Base-by-base conservation (phyloP, 352 stramenopile genomes). In the Globisporangium paddicum region DNA sequence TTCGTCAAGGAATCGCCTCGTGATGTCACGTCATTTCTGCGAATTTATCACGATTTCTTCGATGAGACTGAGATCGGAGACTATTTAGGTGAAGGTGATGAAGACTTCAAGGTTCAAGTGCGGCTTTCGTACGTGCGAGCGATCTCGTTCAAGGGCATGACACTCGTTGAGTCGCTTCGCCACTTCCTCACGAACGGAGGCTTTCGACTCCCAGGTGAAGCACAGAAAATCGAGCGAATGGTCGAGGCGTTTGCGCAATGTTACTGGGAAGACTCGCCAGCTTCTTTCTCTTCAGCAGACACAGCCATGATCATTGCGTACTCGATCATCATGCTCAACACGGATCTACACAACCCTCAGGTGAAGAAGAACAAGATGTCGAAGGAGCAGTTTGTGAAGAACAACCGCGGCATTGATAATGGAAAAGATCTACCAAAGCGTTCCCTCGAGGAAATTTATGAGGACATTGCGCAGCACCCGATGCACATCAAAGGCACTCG, bases 151-250 rank as follows among this genome's bases (percentile, higher is more conserved):
- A 96, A 98, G 56, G 96, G 95, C 1, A 98, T 99, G 93, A 98
- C 93, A 26, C 79, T 99, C 19, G 96, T 99, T 18, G 83, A 98
- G 68, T 98, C 94, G 5, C 72, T 99, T 5, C 82, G 97, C 1
- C 93, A 99, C 67, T 98, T 99, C 40, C 73, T 99, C 25, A 99
- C 97, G 11, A 96, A 96, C 56, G 96, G 96, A 66, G 97, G 97
- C 0, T 99, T 99, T 62, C 89, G 89, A 23, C 72, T 99, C 8
- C 97, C 97, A 34, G 97, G 97, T 9, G 97, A 99, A 68, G 94
- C 96, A 2, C 97, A 99, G 71, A 98, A 98, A 65, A 98, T 99
- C 60, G 96, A 99, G 66, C 79, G 97, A 50, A 95, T 99, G 69
- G 90, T 99, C 28, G 93, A 96, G 54, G 96, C 95, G 2, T 99